These are phyloP conservation scores for Seminavis robusta DNA, from an alignment of 108 stramenopile genomes.

Conservation along the genomic window DNA sequence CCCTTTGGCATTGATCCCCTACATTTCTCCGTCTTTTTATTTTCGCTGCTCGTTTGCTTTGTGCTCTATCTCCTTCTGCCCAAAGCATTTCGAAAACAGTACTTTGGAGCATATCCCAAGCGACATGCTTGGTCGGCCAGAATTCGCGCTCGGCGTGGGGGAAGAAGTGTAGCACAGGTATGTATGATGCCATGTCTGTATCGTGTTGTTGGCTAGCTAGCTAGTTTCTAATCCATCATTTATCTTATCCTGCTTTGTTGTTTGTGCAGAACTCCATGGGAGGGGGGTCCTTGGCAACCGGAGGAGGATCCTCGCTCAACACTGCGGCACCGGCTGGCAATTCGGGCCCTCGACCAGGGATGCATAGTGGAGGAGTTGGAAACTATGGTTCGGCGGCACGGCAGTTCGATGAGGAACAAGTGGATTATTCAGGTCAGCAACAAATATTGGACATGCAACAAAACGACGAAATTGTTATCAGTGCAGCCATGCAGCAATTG, in stretches of 20 bases:
- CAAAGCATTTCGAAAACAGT: constrained; percentile 60
- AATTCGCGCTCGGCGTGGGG: constrained; percentile 21
- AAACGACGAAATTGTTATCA: constrained; percentile 76
- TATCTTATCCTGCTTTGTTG: neutral
- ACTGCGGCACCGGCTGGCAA: neutral
- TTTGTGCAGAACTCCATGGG: neutral
- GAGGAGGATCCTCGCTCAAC: neutral
- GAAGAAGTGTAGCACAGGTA: neutral
- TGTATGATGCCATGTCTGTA: neutral
- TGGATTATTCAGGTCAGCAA: neutral
- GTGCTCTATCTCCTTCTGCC: constrained; percentile 72
- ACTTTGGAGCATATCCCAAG: constrained; percentile 83
- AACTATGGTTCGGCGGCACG: neutral
- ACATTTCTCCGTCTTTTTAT: constrained; percentile 39
- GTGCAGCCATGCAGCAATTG: constrained; percentile 83
- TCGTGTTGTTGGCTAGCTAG: neutral
- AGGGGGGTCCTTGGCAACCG: neutral
- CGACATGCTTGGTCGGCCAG: constrained; percentile 83
- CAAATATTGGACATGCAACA: constrained; percentile 27
- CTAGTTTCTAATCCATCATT: neutral
- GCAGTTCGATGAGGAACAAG: neutral
- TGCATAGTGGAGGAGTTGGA: neutral
- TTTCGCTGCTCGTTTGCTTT: constrained; percentile 52
- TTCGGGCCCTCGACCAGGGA: neutral
- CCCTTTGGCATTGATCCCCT: constrained; percentile 46